phyloP scores from a whole-genome alignment of 352 stramenopile genomes.

The Globisporangium rhizosaccharum region DNA sequence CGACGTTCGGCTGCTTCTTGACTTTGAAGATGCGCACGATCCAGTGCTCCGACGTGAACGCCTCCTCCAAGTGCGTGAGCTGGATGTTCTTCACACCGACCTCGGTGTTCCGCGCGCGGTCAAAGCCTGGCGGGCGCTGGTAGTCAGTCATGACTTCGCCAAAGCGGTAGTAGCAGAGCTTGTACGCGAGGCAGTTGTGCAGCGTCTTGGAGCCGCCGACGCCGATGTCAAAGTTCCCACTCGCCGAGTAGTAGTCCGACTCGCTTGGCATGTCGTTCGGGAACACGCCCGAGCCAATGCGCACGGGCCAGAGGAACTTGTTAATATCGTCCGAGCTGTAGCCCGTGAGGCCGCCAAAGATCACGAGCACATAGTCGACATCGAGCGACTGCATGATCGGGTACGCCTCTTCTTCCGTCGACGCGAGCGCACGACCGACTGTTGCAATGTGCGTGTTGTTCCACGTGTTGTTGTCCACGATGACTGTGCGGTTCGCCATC shows the following conservation, averaged over 20 bases:
- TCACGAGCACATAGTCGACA: slow-evolving; percentile 91
- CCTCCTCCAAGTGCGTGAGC: slow-evolving; percentile 89
- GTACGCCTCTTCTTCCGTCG: slow-evolving; percentile 84
- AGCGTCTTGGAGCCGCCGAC: slow-evolving; percentile 77
- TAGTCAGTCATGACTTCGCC: slow-evolving; percentile 85
- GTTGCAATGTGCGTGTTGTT: slow-evolving; percentile 96
- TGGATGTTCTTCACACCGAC: slow-evolving; percentile 90
- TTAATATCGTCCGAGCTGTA: slow-evolving; percentile 91
- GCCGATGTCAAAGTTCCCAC: slow-evolving; percentile 83
- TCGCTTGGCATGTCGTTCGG: slow-evolving; percentile 83
- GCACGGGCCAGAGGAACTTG: slow-evolving; percentile 92
- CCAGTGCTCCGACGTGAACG: slow-evolving; percentile 94
- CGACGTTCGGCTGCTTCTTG: slow-evolving; percentile 86
- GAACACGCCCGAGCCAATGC: slow-evolving; percentile 85
- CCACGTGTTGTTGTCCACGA: slow-evolving; percentile 96
- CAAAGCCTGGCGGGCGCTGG: slow-evolving; percentile 74
- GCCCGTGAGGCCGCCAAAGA: slow-evolving; percentile 85
- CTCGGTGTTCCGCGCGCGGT: slow-evolving; percentile 82
- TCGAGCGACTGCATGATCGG: slow-evolving; percentile 88
- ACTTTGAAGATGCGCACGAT: slow-evolving; percentile 94
- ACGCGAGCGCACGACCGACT: slow-evolving; percentile 85
- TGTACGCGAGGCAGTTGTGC: slow-evolving; percentile 92
- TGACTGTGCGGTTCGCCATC: slow-evolving; percentile 87
- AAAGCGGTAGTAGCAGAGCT: slow-evolving; percentile 93
- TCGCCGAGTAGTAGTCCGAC: slow-evolving; percentile 81